Conservation (phyloP, 306 rosid genomes). For the Prunus fruticosa region DNA sequence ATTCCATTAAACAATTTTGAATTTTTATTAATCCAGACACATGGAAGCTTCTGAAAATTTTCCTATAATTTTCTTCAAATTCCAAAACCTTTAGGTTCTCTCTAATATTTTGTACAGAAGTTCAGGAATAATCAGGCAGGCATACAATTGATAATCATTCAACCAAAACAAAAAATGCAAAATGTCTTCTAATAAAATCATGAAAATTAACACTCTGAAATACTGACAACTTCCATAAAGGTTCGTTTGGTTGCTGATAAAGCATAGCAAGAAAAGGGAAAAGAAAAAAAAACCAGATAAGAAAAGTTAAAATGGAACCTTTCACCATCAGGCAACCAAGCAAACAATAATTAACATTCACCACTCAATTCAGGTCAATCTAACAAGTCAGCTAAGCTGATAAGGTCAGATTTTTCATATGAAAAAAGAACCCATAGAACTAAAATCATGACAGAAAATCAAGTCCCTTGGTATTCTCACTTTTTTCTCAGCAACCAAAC, state of each 20-base stretch:
- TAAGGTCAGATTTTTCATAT: not conserved
- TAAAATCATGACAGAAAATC: not conserved
- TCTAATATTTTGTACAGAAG: not conserved
- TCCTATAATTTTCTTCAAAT: not conserved
- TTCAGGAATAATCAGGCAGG: not conserved
- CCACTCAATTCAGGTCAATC: not conserved
- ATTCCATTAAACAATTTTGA: not conserved
- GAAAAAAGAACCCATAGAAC: not conserved
- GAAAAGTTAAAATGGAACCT: not conserved
- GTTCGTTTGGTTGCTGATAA: not conserved
- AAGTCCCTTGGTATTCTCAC: slow-evolving; percentile 8
- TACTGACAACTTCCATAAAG: not conserved
- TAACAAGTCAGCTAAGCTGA: not conserved
- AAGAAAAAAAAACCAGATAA: not conserved
- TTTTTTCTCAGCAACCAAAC: slow-evolving; percentile 10
- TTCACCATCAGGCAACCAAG: not conserved
- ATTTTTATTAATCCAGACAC: not conserved
- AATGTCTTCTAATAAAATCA: not conserved
- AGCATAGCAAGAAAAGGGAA: too few species aligned
- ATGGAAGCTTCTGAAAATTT: not conserved
- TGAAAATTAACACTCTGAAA: not conserved
- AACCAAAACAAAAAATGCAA: not conserved
- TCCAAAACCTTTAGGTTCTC: not conserved
- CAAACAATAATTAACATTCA: not conserved
- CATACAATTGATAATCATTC: not conserved